phyloP scores from a whole-genome alignment of 768 basidiomycete genomes.

The Cystofilobasidium macerans region DNA sequence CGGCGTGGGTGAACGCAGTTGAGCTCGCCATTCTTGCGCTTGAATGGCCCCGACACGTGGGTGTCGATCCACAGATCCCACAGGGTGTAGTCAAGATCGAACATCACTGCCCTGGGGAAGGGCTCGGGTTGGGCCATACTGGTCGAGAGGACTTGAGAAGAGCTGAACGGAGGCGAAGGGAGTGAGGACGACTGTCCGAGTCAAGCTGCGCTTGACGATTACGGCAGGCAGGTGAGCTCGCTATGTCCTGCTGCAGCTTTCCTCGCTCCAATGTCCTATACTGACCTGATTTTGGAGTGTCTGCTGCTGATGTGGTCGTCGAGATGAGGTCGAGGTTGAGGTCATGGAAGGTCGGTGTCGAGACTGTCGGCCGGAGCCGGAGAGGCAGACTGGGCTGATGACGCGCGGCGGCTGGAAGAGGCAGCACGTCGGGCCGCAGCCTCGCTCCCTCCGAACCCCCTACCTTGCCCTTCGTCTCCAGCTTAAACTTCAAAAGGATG shows the following conservation, averaged over 20 bases:
- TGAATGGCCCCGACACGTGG: slow-evolving; percentile 49
- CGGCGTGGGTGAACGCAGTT: slow-evolving; percentile 44
- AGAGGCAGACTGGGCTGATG: too few species aligned
- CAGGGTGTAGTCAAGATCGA: slow-evolving; percentile 60
- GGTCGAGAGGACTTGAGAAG: neutral
- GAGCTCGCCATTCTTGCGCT: slow-evolving; percentile 35
- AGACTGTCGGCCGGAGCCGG: too few species aligned
- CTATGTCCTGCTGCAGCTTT: too few species aligned
- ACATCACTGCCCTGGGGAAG: slow-evolving; percentile 58
- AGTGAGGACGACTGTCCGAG: too few species aligned
- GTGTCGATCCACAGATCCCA: slow-evolving; percentile 67
- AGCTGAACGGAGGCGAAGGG: neutral
- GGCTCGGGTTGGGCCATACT: neutral
- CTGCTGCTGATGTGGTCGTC: too few species aligned
- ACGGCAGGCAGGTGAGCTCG: too few species aligned
- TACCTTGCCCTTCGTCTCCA: neutral
- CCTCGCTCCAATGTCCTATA: too few species aligned
- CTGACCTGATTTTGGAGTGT: too few species aligned
- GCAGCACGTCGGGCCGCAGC: neutral
- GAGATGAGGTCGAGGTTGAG: too few species aligned
- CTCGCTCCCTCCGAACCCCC: neutral
- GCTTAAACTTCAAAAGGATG: neutral
- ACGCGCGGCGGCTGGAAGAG: too few species aligned
- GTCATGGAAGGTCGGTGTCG: too few species aligned
- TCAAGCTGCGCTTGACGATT: too few species aligned